Evolutionary conservation across 495 filamentous ascomycete genomes (phyloP).

Genomic region (Penicillium atrosanguineum): DNA sequence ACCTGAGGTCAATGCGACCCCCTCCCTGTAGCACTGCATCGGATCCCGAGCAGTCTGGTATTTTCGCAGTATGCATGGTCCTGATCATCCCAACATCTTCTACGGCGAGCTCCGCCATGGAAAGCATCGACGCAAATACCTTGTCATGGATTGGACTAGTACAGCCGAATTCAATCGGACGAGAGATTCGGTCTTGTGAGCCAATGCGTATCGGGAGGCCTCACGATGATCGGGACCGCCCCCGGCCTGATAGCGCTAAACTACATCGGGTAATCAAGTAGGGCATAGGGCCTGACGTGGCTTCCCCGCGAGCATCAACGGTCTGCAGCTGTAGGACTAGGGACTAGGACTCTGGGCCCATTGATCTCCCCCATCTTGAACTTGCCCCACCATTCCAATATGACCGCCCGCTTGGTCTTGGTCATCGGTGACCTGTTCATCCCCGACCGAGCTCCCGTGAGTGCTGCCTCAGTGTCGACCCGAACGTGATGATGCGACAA

Average conservation of each 20-base stretch:
- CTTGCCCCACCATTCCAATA: conserved; percentile 34
- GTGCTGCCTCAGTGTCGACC: conserved; percentile 40
- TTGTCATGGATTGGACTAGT: conserved; percentile 4
- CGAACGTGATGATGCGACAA: conserved; percentile 1
- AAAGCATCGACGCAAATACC: conserved; percentile 2
- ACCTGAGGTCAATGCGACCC: not conserved
- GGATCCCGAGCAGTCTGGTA: not conserved
- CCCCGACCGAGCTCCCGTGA: conserved; percentile 85
- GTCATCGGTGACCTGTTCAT: conserved; percentile 98
- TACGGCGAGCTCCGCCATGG: conserved; percentile 19
- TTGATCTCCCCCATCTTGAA: conserved; percentile 18
- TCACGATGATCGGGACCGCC: conserved; percentile 5
- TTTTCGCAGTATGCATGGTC: conserved; percentile 16
- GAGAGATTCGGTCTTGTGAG: conserved; percentile 10
- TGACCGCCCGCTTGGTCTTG: conserved; percentile 82
- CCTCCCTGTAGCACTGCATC: not conserved
- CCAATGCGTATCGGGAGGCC: conserved; percentile 14
- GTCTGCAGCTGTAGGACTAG: not conserved
- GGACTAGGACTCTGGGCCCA: conserved; percentile 25
- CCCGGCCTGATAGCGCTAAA: conserved; percentile 5
- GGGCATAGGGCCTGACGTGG: conserved; percentile 34
- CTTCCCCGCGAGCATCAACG: conserved; percentile 33
- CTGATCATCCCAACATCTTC: not conserved
- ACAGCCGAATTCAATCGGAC: conserved; percentile 9
- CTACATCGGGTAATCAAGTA: conserved; percentile 9